Base-by-base conservation (phyloP, 768 basidiomycete species). In the Tulasnella sp. region DNA sequence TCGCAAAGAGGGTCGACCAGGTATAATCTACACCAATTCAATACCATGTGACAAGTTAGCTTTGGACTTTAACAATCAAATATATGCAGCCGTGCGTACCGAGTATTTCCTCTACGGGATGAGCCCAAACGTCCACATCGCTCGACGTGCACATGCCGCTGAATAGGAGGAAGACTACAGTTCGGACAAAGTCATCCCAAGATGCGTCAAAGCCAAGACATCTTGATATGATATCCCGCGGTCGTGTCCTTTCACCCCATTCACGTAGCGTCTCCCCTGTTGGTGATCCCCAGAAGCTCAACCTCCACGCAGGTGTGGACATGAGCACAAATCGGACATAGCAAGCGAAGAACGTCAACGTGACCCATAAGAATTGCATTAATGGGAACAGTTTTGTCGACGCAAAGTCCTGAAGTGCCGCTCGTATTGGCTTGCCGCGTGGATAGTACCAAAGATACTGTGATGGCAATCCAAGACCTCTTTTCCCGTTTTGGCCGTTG, bases 1-100 rank as follows among this genome's bases (percentile, higher is more conserved):
- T 75, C 0, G 83, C 82, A 21, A 80, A 78, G 15, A 88, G 67
- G 0, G 84, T 86, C 4, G 80, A 70, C 76, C 82, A 84, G 58
- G 86, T 75, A 69, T 87, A 89, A 67, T 87, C 84, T 85, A 61
- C 1, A n/a, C n/a, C n/a, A n/a, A n/a, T n/a, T n/a, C n/a, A n/a
- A n/a, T n/a, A n/a, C 58, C 15, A 52, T 30, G 24, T 11, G 29
- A 38, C 5, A 15, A 38, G 5, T 15, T 7, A 15, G 15, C 7
- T 7, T 5, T 29, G 5, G 41, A 47, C 10, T 34, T 48, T 4
- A 26, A 41, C 45, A 43, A 7, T 10, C 48, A 34, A 27, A 34
- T 17, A 32, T n/a, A 56, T 3, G 29, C 54, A 23, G 55, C 43
- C n/a, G 29, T 13, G 67, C 79, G 26, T 64, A 82, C 85, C 86